A percentile compares a stretch with the other conserved stretches of the same genome.
Evolutionary conservation across 2,329 filamentous ascomycete species (phyloP).

Genomic region (Calonectria naviculata): DNA sequence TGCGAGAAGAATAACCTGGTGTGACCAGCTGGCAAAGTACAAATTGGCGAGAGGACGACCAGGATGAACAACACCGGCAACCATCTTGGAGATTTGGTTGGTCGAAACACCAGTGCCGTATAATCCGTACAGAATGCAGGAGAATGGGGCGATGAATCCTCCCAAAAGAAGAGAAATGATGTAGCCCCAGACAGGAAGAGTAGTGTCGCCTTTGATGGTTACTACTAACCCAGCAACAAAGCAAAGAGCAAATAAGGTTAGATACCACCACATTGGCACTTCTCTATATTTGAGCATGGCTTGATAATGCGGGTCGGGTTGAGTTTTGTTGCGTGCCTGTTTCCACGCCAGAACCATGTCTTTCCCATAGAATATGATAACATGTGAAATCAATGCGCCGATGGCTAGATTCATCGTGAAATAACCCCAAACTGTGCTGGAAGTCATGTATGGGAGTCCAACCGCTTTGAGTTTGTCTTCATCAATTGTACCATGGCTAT

Average conservation of each 20-base stretch:
- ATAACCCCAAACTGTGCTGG: neutral
- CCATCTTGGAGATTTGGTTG: constrained; percentile 50
- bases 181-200: neutral
- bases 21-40: constrained; percentile 51
- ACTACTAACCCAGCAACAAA: neutral
- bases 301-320: neutral
- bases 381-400: neutral
- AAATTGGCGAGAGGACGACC: constrained; percentile 53
- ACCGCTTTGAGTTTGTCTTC: neutral
- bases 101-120: constrained; percentile 33
- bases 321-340: neutral
- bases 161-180: neutral
- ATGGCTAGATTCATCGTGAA: neutral
- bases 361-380: neutral
- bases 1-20: constrained; percentile 48
- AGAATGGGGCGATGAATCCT: neutral
- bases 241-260: neutral
- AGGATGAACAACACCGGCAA: constrained; percentile 59
- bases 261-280: neutral
- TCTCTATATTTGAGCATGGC: neutral
- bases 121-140: constrained; percentile 39
- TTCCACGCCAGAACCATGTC: neutral
- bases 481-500: neutral
- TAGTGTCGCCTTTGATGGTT: neutral
- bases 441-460: neutral